These are phyloP conservation scores for Prinsepia uniflora DNA, from an alignment of 306 rosid genomes.

Conservation along the genomic window DNA sequence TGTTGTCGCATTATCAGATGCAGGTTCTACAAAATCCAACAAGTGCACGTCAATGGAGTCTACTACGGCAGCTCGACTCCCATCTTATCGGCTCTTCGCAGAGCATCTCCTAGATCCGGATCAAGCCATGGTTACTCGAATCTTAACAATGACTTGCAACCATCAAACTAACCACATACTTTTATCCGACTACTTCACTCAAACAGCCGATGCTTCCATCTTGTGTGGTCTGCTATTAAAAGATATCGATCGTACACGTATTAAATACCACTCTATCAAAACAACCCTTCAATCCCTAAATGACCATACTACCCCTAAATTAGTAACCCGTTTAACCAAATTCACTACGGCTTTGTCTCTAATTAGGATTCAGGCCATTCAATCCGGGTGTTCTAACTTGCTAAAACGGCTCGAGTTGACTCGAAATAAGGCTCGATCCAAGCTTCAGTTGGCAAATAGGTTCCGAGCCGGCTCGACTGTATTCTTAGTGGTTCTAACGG, in stretches of 20 bases:
- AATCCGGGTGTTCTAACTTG: slow-evolving; percentile 32
- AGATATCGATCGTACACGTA: slow-evolving; percentile 46
- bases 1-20: slow-evolving; percentile 36
- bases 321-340: slow-evolving; percentile 19
- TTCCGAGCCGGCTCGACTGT: slow-evolving; percentile 38
- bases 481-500: slow-evolving; percentile 30
- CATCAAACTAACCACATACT: slow-evolving; percentile 31
- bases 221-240: slow-evolving; percentile 53
- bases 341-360: slow-evolving; percentile 19
- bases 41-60: slow-evolving; percentile 34
- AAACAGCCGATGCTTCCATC: slow-evolving; percentile 56
- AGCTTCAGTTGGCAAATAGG: slow-evolving; percentile 22
- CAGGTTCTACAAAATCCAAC: slow-evolving; percentile 11
- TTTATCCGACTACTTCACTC: slow-evolving; percentile 52
- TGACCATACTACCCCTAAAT: neutral
- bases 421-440: slow-evolving; percentile 41
- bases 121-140: slow-evolving; percentile 36
- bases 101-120: slow-evolving; percentile 73
- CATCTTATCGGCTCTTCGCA: slow-evolving; percentile 66
- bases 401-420: slow-evolving; percentile 45
- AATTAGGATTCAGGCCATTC: slow-evolving; percentile 11
- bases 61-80: slow-evolving; percentile 57
- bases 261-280: slow-evolving; percentile 24
- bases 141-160: slow-evolving; percentile 30
- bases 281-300: slow-evolving; percentile 23